Conservation (phyloP, 495 filamentous ascomycete species). For the Massariosphaeria phaeospora region DNA sequence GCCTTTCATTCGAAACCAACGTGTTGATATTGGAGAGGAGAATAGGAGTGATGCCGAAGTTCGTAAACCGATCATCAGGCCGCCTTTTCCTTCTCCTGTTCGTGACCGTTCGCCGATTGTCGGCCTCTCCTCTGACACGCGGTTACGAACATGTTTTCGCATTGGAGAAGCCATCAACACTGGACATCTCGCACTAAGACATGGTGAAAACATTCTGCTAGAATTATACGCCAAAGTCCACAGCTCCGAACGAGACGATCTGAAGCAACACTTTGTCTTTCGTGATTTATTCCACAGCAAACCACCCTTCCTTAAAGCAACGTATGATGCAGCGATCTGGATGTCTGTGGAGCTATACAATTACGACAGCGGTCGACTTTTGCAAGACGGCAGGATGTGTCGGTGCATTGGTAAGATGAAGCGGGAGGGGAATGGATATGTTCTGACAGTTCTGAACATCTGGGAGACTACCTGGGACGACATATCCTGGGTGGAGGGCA, state of each 20-base stretch:
- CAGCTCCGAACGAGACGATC: conserved; percentile 48
- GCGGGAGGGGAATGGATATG: conserved; percentile 44
- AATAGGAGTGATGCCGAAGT: not conserved
- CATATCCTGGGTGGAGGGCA: conserved; percentile 42
- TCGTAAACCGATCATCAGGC: conserved; percentile 42
- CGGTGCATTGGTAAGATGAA: conserved; percentile 52
- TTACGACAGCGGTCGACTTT: conserved; percentile 42
- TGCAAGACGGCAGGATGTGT: conserved; percentile 41
- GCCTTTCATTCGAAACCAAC: not conserved
- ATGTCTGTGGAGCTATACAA: conserved; percentile 46
- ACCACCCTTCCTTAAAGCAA: conserved; percentile 49
- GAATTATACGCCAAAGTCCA: conserved; percentile 57
- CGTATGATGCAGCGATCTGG: conserved; percentile 45
- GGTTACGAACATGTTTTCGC: conserved; percentile 58
- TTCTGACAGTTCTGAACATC: conserved; percentile 50
- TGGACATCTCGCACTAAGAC: conserved; percentile 42
- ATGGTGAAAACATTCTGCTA: conserved; percentile 47
- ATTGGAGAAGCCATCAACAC: conserved; percentile 51
- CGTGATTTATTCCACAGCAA: conserved; percentile 55
- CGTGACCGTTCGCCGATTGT: conserved; percentile 50
- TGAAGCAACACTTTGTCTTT: conserved; percentile 56
- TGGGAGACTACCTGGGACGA: conserved; percentile 52
- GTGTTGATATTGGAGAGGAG: not conserved
- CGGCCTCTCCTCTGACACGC: conserved; percentile 45
- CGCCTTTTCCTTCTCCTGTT: conserved; percentile 47